Percentiles rank a stretch among this genome's conserved stretches.
Evolutionary conservation across 169 alveolate species (phyloP).

Genomic region (Condylostoma magnum): DNA sequence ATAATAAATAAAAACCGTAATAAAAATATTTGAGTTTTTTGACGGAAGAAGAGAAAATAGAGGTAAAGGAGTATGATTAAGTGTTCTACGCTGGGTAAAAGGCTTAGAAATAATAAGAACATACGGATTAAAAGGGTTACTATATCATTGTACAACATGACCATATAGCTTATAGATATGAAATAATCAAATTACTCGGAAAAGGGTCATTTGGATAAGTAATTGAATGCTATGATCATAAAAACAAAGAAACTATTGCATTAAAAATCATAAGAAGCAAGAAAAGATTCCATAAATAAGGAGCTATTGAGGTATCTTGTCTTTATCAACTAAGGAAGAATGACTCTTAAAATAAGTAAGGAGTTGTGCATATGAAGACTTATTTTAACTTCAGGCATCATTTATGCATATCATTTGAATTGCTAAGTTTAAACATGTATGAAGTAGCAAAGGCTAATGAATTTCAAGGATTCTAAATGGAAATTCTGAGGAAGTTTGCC

Average conservation of each 20-base stretch:
- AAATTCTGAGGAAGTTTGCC: constrained; percentile 52
- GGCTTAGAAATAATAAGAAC: too few species aligned
- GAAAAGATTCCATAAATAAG: constrained; percentile 62
- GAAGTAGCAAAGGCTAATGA: constrained; percentile 48
- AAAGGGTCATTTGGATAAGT: constrained; percentile 83
- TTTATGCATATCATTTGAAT: constrained; percentile 62
- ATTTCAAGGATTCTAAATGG: constrained; percentile 49
- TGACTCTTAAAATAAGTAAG: constrained; percentile 60
- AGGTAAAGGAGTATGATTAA: too few species aligned
- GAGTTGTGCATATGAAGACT: constrained; percentile 60
- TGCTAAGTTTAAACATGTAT: constrained; percentile 60
- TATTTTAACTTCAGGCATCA: constrained; percentile 73
- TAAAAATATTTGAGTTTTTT: too few species aligned
- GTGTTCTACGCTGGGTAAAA: too few species aligned
- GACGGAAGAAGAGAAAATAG: too few species aligned
- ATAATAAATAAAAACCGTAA: too few species aligned
- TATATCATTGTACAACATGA: constrained; percentile 55
- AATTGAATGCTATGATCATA: constrained; percentile 73
- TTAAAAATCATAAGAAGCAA: constrained; percentile 69
- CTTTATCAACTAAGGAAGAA: constrained; percentile 47
- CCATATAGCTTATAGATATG: constrained; percentile 73
- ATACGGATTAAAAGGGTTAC: constrained; percentile 81
- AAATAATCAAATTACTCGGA: constrained; percentile 60
- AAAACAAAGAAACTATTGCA: constrained; percentile 62
- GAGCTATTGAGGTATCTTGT: constrained; percentile 63